A percentile compares a stretch with the other conserved stretches of the same genome.
phyloP scores from a whole-genome alignment of 2,329 filamentous ascomycete genomes.

The Biscogniauxia mediterranea region DNA sequence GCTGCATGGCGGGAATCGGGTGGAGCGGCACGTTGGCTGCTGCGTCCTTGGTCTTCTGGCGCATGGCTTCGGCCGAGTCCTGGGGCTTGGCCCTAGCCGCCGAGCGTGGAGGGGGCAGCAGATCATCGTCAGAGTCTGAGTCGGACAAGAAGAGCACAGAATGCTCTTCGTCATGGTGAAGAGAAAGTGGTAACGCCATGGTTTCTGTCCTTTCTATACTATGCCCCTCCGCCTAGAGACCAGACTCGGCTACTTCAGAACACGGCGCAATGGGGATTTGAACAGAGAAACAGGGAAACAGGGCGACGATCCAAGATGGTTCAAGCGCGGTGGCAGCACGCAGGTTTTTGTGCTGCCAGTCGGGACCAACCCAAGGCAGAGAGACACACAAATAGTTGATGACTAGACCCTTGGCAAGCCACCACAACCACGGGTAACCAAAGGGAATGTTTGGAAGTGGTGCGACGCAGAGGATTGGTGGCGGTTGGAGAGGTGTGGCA shows the following conservation, averaged over 20 bases:
- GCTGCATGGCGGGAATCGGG: constrained; percentile 74
- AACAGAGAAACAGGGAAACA: background rate
- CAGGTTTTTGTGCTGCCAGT: background rate
- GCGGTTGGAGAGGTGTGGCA: constrained; percentile 12
- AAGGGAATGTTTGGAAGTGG: constrained; percentile 18
- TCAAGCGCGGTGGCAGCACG: background rate
- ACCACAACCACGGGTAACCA: constrained; percentile 25
- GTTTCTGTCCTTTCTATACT: constrained; percentile 7
- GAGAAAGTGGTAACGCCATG: constrained; percentile 31
- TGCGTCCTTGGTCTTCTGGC: constrained; percentile 30
- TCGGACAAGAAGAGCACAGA: constrained; percentile 32
- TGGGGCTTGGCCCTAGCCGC: constrained; percentile 16
- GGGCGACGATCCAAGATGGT: constrained; percentile 2
- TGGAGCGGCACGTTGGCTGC: constrained; percentile 50
- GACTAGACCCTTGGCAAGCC: constrained; percentile 20
- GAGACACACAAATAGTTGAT: constrained; percentile 7
- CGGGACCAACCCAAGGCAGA: background rate
- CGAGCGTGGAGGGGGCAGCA: constrained; percentile 22
- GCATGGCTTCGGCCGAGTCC: constrained; percentile 24
- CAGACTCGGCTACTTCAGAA: too few relatives aligned
- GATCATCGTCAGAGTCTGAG: constrained; percentile 30
- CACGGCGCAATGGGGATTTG: background rate
- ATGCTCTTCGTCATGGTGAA: constrained; percentile 31
- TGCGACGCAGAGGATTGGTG: constrained; percentile 18
- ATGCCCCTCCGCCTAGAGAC: background rate